Conservation (phyloP, 148 eudicot genomes). For the Camellia japonica region DNA sequence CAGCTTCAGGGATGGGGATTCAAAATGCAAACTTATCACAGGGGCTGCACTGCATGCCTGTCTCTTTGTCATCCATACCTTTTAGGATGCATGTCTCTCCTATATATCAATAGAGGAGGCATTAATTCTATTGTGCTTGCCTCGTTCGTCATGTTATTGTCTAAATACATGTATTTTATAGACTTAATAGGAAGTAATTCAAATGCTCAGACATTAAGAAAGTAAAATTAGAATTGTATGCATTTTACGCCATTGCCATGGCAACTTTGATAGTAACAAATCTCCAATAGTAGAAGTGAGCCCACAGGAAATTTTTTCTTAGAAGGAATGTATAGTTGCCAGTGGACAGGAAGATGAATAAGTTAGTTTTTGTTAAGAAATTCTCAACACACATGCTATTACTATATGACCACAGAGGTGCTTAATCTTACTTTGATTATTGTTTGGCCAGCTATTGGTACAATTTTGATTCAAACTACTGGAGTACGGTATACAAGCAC, state of each 20-base stretch:
- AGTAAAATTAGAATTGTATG: no score
- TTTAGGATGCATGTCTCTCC: neutral
- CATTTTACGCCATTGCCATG: no score
- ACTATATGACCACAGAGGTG: neutral
- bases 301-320: no score
- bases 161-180: neutral
- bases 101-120: neutral
- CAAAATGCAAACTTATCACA: neutral
- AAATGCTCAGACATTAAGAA: neutral
- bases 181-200: no score
- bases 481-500: conserved; percentile 93
- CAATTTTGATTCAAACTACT: conserved; percentile 72
- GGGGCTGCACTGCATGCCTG: neutral
- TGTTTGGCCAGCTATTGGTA: conserved; percentile 71
- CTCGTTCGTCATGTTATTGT: neutral
- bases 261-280: no score
- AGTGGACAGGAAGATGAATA: neutral
- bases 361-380: neutral
- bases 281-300: neutral
- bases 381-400: no score
- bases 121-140: neutral
- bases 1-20: neutral
- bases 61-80: neutral
- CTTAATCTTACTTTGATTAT: neutral
- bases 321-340: neutral